Evolutionary conservation across 805 yeast species (phyloP).

Genomic region (Zygosaccharomyces kombuchaensis): DNA sequence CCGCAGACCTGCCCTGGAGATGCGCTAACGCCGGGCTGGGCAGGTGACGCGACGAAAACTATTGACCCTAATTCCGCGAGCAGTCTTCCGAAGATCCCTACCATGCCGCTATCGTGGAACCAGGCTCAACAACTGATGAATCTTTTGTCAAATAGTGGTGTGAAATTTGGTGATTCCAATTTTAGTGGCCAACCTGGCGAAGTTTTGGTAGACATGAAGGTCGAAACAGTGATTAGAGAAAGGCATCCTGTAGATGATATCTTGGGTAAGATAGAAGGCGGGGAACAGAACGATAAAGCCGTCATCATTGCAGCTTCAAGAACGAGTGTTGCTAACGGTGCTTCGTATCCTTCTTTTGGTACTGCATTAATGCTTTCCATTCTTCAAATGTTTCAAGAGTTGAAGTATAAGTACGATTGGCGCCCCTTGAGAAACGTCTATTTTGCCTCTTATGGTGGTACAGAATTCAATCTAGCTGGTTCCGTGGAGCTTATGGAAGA

Average conservation of each 20-base stretch:
- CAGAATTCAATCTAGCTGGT: slow-evolving; percentile 78
- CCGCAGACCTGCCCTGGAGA: slow-evolving; percentile 70
- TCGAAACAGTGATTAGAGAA: slow-evolving; percentile 44
- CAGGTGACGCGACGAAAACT: slow-evolving; percentile 40
- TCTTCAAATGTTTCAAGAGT: slow-evolving; percentile 58
- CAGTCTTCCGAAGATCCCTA: slow-evolving; percentile 66
- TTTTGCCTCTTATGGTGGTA: slow-evolving; percentile 80
- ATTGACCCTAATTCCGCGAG: slow-evolving; percentile 44
- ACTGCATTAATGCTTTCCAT: slow-evolving; percentile 68
- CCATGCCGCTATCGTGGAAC: slow-evolving; percentile 70
- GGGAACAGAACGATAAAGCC: slow-evolving; percentile 71
- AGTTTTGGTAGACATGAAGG: slow-evolving; percentile 29
- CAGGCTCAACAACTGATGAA: slow-evolving; percentile 50
- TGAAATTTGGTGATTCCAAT: slow-evolving; percentile 20
- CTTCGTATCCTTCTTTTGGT: slow-evolving; percentile 67
- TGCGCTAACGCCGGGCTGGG: slow-evolving; percentile 72
- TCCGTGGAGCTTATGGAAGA: slow-evolving; percentile 71
- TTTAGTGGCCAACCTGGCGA: slow-evolving; percentile 23
- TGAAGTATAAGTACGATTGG: slow-evolving; percentile 70
- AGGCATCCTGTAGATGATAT: slow-evolving; percentile 75
- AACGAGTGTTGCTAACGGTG: slow-evolving; percentile 75
- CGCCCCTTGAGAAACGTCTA: slow-evolving; percentile 75
- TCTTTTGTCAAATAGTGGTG: slow-evolving; percentile 26
- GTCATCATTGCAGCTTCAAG: slow-evolving; percentile 78
- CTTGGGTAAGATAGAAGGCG: slow-evolving; percentile 69